Evolutionary conservation across 768 basidiomycete species (phyloP).

Genomic region (Lentinula lateritia): DNA sequence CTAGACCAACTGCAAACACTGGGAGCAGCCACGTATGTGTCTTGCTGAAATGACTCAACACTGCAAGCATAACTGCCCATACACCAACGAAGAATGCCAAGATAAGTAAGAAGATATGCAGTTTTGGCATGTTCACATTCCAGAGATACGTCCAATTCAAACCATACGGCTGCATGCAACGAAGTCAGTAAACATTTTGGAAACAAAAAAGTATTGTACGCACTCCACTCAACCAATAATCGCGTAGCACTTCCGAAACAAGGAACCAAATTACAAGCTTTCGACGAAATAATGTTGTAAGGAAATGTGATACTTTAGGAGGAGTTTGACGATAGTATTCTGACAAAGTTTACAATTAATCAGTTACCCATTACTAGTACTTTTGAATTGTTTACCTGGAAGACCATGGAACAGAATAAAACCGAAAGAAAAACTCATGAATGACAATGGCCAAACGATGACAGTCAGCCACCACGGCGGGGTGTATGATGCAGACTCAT

Average conservation of each 20-base stretch:
- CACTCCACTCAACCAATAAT: constrained; percentile 88
- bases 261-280: constrained; percentile 96
- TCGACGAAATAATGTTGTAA: constrained; percentile 81
- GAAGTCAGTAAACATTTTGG: constrained; percentile 12
- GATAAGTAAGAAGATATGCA: constrained; percentile 80
- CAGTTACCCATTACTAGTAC: background rate
- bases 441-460: constrained; percentile 51
- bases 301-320: constrained; percentile 93
- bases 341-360: constrained; percentile 16
- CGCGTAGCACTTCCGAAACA: constrained; percentile 84
- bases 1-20: constrained; percentile 92
- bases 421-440: constrained; percentile 49
- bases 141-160: constrained; percentile 95
- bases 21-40: constrained; percentile 94
- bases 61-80: constrained; percentile 69
- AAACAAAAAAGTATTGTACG: constrained; percentile 22
- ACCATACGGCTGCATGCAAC: constrained; percentile 64
- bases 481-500: constrained; percentile 39
- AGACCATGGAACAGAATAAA: constrained; percentile 73
- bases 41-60: constrained; percentile 84
- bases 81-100: constrained; percentile 81
- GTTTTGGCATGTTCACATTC: constrained; percentile 76
- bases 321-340: constrained; percentile 94
- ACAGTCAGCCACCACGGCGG: constrained; percentile 69
- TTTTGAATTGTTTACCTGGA: constrained; percentile 28